Base-by-base conservation (phyloP, 441 rosid species). In the Populus hybrid region DNA sequence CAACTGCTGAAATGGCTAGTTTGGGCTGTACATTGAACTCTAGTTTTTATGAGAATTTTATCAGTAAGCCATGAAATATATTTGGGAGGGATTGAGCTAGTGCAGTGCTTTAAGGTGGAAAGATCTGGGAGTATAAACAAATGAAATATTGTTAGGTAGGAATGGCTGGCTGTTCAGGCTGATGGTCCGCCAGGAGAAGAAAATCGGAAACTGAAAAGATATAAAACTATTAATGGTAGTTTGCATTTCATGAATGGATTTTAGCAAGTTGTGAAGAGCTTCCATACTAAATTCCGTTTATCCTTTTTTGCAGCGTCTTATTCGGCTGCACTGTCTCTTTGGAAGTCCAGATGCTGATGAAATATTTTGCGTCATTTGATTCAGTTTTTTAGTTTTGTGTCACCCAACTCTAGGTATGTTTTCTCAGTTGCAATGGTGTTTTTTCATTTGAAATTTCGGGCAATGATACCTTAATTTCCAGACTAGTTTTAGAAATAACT, bases 241-340 rank as follows among this genome's bases (percentile, higher is more conserved):
- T 61, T 61, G 66, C 28, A 6, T 57, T 2, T 57, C 63, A 57
- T 61, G 20, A 57, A 57, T 57, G 28, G 28, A 21, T 61, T 61
- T 61, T 21, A 10, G 66, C 28, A 61, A 9, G 12, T 1, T n/a
- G 12, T 21, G 26, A 8, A 61, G 26, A 61, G 66, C 66, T 61
- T 21, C 23, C 11, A 21, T 68, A 9, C 79, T 36, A 53, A 72
- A 69, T 50, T 0, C 8, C 30, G 70, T 50, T 35, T 69, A 16
- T 78, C 73, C 42, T 76, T 69, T 40, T 70, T 59, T 81, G 77
- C 84, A 84, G 79, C 38, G 53, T 34, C 50, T 71, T 8, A 75
- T 73, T 28, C 8, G 32, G 76, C 30, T 30, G 67, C 21, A 23
- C 68, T 16, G 20, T 34, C 4, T 4, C 46, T 21, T 21, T 12